These are phyloP conservation scores for Bolboschoenus planiculmis DNA, from an alignment of 176 grass and related monocot genomes.

Conservation along the genomic window DNA sequence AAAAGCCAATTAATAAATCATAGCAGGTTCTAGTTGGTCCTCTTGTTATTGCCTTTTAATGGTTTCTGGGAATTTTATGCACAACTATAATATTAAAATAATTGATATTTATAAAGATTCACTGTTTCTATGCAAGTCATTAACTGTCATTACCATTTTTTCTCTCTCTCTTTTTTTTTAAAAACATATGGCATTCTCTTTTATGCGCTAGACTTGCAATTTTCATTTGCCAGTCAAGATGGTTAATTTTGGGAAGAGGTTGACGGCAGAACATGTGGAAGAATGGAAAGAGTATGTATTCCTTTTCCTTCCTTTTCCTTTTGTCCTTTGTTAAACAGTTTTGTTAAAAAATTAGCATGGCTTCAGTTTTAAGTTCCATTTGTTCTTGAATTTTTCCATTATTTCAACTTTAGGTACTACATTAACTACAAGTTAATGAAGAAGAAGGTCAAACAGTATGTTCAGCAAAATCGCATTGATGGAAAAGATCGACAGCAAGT, in stretches of 20 bases:
- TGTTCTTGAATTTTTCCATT: neutral
- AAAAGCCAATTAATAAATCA: neutral
- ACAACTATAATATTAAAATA: neutral
- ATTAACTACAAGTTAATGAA: conserved; percentile 99
- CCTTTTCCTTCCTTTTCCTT: neutral
- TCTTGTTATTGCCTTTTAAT: neutral
- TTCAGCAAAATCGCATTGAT: conserved; percentile 51
- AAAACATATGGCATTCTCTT: too few species aligned
- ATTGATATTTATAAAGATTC: neutral
- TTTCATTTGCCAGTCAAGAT: conserved; percentile 28
- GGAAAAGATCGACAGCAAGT: conserved; percentile 47
- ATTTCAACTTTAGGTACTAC: conserved; percentile 51
- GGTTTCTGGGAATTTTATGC: neutral
- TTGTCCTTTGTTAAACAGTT: neutral
- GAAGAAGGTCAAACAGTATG: conserved; percentile 92
- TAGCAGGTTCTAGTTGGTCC: neutral
- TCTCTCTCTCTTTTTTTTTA: neutral
- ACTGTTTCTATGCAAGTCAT: neutral
- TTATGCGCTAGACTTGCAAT: neutral
- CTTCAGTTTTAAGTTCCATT: neutral
- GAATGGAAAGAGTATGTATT: conserved; percentile 77
- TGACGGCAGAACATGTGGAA: conserved; percentile 55
- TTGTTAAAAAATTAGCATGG: neutral
- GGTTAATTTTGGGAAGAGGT: conserved; percentile 84
- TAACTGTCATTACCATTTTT: neutral